phyloP scores from a whole-genome alignment of 78 protist species.

The Dictyostelium citrinum region DNA sequence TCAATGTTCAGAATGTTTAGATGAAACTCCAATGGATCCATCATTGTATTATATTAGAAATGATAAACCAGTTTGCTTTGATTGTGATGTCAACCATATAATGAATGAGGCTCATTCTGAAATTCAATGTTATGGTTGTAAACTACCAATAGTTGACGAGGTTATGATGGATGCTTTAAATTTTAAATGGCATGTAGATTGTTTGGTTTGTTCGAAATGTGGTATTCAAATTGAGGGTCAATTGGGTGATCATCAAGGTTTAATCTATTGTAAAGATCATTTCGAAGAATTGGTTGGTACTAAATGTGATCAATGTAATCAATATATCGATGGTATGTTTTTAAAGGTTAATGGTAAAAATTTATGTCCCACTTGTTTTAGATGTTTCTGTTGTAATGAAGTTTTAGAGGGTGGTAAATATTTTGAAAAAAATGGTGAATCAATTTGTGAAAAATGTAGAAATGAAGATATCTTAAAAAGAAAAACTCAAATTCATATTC shows the following conservation, averaged over 20 bases:
- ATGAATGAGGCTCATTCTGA: not conserved
- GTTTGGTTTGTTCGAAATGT: slow-evolving; percentile 35
- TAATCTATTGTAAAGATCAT: slow-evolving; percentile 66
- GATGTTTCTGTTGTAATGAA: not conserved
- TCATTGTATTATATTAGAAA: slow-evolving; percentile 12
- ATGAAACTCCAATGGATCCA: slow-evolving; percentile 1
- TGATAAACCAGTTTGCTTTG: slow-evolving; percentile 34
- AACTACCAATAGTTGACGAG: slow-evolving; percentile 18
- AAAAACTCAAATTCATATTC: slow-evolving; percentile 56
- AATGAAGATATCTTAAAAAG: slow-evolving; percentile 33
- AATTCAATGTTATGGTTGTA: slow-evolving; percentile 44
- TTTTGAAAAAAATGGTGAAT: slow-evolving; percentile 4
- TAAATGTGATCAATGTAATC: slow-evolving; percentile 5
- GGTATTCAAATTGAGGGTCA: slow-evolving; percentile 26
- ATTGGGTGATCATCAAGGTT: slow-evolving; percentile 67
- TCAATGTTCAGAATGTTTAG: slow-evolving; percentile 20
- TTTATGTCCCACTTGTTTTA: slow-evolving; percentile 50
- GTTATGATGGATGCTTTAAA: slow-evolving; percentile 74
- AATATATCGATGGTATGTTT: slow-evolving; percentile 40
- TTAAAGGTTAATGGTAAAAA: slow-evolving; percentile 53
- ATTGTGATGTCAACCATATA: slow-evolving; percentile 41
- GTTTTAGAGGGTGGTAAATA: slow-evolving; percentile 50
- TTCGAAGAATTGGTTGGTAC: slow-evolving; percentile 42
- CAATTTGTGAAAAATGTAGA: slow-evolving; percentile 51
- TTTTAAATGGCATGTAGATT: slow-evolving; percentile 61